These are phyloP conservation scores for Colletotrichum siamense DNA, from an alignment of 2,329 filamentous ascomycete genomes.

Conservation along the genomic window DNA sequence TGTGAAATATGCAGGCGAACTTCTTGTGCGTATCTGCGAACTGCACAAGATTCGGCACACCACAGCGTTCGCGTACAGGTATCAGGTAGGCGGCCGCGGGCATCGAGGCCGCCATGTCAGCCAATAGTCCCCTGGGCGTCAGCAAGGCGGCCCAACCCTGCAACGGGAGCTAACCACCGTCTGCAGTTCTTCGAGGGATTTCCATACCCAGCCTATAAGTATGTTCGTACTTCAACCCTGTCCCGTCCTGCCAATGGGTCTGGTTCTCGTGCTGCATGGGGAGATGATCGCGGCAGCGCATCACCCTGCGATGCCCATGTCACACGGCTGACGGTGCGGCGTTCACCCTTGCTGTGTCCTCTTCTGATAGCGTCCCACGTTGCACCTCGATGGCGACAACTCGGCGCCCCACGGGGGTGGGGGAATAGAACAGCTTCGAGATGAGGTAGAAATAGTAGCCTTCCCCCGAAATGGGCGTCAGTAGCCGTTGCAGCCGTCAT, in stretches of 20 bases:
- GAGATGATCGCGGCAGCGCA: not conserved
- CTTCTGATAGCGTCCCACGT: slow-evolving; percentile 6
- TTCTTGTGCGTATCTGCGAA: not conserved
- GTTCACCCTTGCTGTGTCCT: not conserved
- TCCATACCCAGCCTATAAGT: not conserved
- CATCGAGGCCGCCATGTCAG: not conserved
- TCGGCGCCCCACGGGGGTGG: not conserved
- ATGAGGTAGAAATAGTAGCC: not conserved
- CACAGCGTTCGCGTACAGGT: not conserved
- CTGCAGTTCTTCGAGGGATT: slow-evolving; percentile 6
- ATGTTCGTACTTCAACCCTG: not conserved
- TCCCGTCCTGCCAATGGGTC: not conserved
- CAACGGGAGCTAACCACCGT: not conserved
- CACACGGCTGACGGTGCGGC: not conserved
- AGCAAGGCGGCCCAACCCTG: slow-evolving; percentile 14
- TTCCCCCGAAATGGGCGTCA: not conserved
- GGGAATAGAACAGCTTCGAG: not conserved
- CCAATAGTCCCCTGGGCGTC: slow-evolving; percentile 6
- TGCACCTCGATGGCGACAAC: slow-evolving; percentile 1
- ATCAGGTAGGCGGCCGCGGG: not conserved
- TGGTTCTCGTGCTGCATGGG: not conserved
- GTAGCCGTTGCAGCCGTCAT: not conserved
- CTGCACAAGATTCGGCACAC: not conserved
- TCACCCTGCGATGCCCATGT: not conserved
- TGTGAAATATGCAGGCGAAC: not conserved